A percentile compares a stretch with the other conserved stretches of the same genome.
These are phyloP conservation scores for Triticum monococcum DNA, from an alignment of 176 grass and related monocot species.

Conservation along the genomic window DNA sequence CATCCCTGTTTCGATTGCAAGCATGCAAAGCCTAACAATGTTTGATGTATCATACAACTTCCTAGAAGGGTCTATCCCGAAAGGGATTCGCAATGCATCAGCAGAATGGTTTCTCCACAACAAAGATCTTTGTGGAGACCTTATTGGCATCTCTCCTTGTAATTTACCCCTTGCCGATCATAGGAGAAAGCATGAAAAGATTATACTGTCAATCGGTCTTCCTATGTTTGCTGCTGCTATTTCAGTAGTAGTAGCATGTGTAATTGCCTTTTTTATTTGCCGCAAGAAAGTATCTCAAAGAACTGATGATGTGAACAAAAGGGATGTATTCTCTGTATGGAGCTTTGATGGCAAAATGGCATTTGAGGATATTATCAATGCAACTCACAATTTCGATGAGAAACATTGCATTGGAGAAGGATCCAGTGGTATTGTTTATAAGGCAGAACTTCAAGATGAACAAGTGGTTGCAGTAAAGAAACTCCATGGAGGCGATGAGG, in stretches of 20 bases:
- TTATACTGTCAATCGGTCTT: not conserved
- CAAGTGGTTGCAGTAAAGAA: too few relatives aligned
- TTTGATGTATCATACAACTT: too few relatives aligned
- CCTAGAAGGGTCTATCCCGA: not conserved
- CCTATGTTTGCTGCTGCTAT: not conserved
- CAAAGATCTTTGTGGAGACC: conserved; percentile 11
- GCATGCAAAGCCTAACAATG: not conserved
- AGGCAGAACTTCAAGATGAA: too few relatives aligned
- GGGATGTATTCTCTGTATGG: conserved; percentile 4
- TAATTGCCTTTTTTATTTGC: not conserved
- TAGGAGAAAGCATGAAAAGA: not conserved
- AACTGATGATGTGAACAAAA: not conserved
- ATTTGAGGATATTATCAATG: conserved; percentile 25
- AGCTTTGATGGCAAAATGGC: conserved; percentile 29
- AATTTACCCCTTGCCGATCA: too few relatives aligned
- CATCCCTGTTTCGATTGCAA: not conserved
- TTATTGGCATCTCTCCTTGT: not conserved
- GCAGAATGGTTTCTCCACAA: conserved; percentile 12
- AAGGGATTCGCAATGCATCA: not conserved
- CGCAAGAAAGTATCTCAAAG: not conserved
- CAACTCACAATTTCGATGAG: not conserved
- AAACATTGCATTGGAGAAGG: too few relatives aligned
- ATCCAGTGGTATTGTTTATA: too few relatives aligned
- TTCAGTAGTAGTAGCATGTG: not conserved
- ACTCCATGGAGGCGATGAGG: too few relatives aligned